Conservation (phyloP, 1,139 yeast species). For the Nakaseomyces uthaithaninus region DNA sequence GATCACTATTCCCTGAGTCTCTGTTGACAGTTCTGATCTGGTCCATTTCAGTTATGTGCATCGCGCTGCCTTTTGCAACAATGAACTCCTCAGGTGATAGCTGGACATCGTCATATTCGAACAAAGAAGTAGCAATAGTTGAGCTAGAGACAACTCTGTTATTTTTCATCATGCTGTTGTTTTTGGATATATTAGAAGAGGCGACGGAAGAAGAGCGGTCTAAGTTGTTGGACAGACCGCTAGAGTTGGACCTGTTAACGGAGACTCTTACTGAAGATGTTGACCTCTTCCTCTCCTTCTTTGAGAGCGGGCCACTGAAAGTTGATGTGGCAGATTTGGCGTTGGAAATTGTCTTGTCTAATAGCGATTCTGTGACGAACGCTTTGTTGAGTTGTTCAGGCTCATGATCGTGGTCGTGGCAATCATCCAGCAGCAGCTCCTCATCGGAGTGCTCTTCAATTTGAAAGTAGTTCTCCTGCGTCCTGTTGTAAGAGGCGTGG, state of each 20-base stretch:
- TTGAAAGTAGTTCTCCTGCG: not conserved
- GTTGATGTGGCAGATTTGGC: not conserved
- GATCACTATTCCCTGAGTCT: constrained; percentile 17
- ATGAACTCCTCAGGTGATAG: constrained; percentile 9
- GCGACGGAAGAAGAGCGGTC: constrained; percentile 18
- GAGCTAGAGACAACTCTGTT: constrained; percentile 26
- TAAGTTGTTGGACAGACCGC: constrained; percentile 15
- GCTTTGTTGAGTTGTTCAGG: constrained; percentile 11
- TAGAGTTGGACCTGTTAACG: constrained; percentile 6
- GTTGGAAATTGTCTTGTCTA: not conserved
- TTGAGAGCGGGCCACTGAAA: not conserved
- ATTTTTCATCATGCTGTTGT: constrained; percentile 11
- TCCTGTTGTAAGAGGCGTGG: constrained; percentile 18
- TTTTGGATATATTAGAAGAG: constrained; percentile 21
- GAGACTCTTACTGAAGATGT: constrained; percentile 12
- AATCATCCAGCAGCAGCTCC: not conserved
- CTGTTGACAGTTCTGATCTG: constrained; percentile 11
- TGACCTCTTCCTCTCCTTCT: constrained; percentile 1
- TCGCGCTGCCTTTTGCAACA: not conserved
- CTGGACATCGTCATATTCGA: constrained; percentile 18
- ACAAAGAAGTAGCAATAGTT: constrained; percentile 29
- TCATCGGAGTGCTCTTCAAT: not conserved
- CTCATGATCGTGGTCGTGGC: not conserved
- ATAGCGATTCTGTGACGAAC: constrained; percentile 22
- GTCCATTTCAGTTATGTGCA: not conserved